Evolutionary conservation across 495 filamentous ascomycete genomes (phyloP).

Genomic region (Rostrohypoxylon terebratum): DNA sequence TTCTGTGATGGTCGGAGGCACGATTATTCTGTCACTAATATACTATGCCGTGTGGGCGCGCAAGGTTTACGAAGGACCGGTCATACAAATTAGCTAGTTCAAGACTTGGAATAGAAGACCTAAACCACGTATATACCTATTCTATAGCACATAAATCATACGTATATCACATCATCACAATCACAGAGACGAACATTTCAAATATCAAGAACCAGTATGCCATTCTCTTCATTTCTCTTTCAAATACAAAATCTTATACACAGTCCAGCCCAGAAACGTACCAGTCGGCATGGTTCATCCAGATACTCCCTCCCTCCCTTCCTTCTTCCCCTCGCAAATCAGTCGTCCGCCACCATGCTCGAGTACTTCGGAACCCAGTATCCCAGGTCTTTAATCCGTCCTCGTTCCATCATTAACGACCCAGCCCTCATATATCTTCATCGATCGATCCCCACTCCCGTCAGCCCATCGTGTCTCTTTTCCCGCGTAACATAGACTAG

Average conservation of each 20-base stretch:
- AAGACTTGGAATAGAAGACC: background rate
- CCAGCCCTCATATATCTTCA: conserved; percentile 21
- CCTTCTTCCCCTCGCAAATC: no score
- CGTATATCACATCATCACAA: background rate
- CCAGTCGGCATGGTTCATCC: conserved; percentile 6
- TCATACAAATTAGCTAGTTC: conserved; percentile 21
- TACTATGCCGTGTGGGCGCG: background rate
- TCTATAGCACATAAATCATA: no score
- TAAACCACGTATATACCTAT: background rate
- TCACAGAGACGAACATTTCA: background rate
- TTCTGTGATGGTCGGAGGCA: conserved; percentile 55
- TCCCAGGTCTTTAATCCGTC: conserved; percentile 26
- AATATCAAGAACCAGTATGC: conserved; percentile 22
- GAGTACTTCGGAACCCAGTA: background rate
- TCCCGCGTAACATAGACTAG: background rate
- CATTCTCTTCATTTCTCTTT: conserved; percentile 25
- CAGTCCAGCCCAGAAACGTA: conserved; percentile 1
- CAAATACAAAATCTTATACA: conserved; percentile 40
- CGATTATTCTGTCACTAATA: conserved; percentile 55
- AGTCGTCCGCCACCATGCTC: conserved; percentile 6
- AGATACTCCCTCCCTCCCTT: no score
- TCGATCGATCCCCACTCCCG: conserved; percentile 11
- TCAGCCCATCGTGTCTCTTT: conserved; percentile 6
- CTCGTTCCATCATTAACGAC: conserved; percentile 37
- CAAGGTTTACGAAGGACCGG: background rate